These are phyloP conservation scores for Shiraia bambusicola DNA, from an alignment of 2,329 filamentous ascomycete genomes.

Conservation along the genomic window DNA sequence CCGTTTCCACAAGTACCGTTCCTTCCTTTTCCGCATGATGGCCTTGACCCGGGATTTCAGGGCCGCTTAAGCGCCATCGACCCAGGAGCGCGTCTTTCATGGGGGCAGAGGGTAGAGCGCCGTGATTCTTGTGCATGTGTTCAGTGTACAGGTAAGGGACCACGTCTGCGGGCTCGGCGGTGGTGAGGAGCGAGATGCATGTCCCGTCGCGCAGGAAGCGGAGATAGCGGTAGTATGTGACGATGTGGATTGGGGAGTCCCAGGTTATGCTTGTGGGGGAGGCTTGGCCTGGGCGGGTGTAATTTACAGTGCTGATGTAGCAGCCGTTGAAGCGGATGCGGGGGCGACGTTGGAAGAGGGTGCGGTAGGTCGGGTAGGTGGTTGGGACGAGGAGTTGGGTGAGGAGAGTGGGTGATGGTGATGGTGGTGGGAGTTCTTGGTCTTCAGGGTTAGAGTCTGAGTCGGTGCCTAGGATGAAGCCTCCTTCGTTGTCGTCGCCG, in stretches of 20 bases:
- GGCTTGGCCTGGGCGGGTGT: slow-evolving; percentile 77
- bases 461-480: slow-evolving; percentile 30
- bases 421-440: slow-evolving; percentile 1
- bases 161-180: slow-evolving; percentile 79
- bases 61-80: slow-evolving; percentile 65
- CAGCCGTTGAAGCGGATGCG: slow-evolving; percentile 91
- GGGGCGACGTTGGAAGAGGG: slow-evolving; percentile 79
- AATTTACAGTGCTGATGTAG: slow-evolving; percentile 97
- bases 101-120: slow-evolving; percentile 51
- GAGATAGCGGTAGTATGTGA: slow-evolving; percentile 97
- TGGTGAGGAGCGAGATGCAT: slow-evolving; percentile 77
- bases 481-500: slow-evolving; percentile 38
- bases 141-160: slow-evolving; percentile 80
- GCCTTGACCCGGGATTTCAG: slow-evolving; percentile 25
- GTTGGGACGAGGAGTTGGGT: slow-evolving; percentile 40
- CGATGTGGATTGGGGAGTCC: slow-evolving; percentile 82
- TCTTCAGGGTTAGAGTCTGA: slow-evolving; percentile 15
- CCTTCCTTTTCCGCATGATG: slow-evolving; percentile 36
- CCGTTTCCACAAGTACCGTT: slow-evolving; percentile 75
- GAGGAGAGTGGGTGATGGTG: slow-evolving; percentile 18
- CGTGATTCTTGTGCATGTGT: slow-evolving; percentile 55
- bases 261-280: slow-evolving; percentile 72
- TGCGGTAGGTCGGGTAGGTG: slow-evolving; percentile 50
- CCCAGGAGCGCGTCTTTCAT: slow-evolving; percentile 70
- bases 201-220: slow-evolving; percentile 92